phyloP scores from a whole-genome alignment of 495 filamentous ascomycete species.

The Collariella sp. region DNA sequence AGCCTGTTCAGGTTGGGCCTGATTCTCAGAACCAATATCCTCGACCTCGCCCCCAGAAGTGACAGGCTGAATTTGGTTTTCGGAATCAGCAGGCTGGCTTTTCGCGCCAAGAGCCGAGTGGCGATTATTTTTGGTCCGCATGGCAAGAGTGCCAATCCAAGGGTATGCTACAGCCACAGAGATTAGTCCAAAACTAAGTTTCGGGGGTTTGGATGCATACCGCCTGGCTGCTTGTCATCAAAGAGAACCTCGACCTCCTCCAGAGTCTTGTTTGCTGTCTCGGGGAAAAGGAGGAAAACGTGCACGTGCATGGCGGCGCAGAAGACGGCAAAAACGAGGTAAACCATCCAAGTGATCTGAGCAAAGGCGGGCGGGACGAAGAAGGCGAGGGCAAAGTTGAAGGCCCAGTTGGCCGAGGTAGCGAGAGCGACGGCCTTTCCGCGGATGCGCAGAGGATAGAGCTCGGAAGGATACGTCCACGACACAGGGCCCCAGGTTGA shows the following conservation, averaged over 20 bases:
- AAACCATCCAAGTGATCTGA: slow-evolving; percentile 65
- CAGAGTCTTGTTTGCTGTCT: slow-evolving; percentile 73
- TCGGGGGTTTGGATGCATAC: slow-evolving; percentile 9
- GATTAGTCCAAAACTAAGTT: no score
- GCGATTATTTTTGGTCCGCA: slow-evolving; percentile 51
- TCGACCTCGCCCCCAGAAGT: no score
- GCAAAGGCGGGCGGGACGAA: slow-evolving; percentile 70
- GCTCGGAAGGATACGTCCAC: slow-evolving; percentile 71
- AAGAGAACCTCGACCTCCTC: slow-evolving; percentile 71
- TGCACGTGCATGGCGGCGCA: slow-evolving; percentile 64
- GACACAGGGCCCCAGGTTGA: slow-evolving; percentile 64
- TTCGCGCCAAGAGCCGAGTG: slow-evolving; percentile 20
- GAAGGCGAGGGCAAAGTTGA: slow-evolving; percentile 72
- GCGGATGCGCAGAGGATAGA: slow-evolving; percentile 65
- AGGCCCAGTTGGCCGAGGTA: slow-evolving; percentile 67
- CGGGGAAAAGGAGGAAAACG: slow-evolving; percentile 74
- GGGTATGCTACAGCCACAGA: slow-evolving; percentile 40
- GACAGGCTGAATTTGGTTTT: no score
- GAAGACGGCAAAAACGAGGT: slow-evolving; percentile 70
- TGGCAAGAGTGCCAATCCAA: slow-evolving; percentile 58
- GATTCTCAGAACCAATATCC: no score
- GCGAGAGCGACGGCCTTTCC: slow-evolving; percentile 66
- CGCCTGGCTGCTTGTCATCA: slow-evolving; percentile 33
- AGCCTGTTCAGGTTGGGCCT: no score
- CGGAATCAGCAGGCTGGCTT: slow-evolving; percentile 28